Percentiles rank a stretch among this genome's conserved stretches.
These are phyloP conservation scores for Plasmodium vinckei DNA, from an alignment of 169 alveolate species.

Conservation along the genomic window DNA sequence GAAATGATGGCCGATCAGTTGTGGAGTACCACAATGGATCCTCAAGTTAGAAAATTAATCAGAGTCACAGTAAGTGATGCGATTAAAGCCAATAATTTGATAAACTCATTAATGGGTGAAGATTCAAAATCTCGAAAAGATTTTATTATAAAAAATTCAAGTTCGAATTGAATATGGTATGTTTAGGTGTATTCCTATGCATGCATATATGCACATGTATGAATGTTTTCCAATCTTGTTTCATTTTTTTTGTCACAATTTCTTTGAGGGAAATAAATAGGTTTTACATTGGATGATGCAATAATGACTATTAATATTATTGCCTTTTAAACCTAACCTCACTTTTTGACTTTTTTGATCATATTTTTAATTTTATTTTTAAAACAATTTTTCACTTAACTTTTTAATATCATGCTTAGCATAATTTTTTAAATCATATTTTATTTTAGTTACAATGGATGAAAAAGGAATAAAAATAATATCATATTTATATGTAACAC, in stretches of 20 bases:
- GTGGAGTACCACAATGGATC: constrained; percentile 90
- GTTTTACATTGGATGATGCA: too few relatives aligned
- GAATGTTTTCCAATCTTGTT: too few relatives aligned
- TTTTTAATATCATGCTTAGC: not conserved
- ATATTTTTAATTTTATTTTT: too few relatives aligned
- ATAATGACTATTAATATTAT: too few relatives aligned
- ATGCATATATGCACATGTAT: too few relatives aligned
- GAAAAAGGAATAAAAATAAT: constrained; percentile 55
- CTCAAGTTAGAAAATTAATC: constrained; percentile 81
- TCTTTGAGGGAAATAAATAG: too few relatives aligned
- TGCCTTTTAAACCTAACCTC: too few relatives aligned
- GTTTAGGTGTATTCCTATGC: not conserved
- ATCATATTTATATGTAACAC: constrained; percentile 58
- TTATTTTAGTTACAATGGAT: constrained; percentile 32
- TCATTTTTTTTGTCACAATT: too few relatives aligned
- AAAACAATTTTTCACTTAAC: too few relatives aligned
- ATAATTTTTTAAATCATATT: constrained; percentile 51
- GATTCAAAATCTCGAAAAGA: constrained; percentile 84
- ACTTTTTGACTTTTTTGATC: too few relatives aligned
- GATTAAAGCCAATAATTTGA: constrained; percentile 77
- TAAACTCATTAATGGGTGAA: constrained; percentile 84
- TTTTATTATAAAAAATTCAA: constrained; percentile 82
- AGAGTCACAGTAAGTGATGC: constrained; percentile 85
- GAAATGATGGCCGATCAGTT: constrained; percentile 90
- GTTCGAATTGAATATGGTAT: constrained; percentile 14